Conservation (phyloP, 2,329 filamentous ascomycete genomes). For the Aspergillus ochraceus region DNA sequence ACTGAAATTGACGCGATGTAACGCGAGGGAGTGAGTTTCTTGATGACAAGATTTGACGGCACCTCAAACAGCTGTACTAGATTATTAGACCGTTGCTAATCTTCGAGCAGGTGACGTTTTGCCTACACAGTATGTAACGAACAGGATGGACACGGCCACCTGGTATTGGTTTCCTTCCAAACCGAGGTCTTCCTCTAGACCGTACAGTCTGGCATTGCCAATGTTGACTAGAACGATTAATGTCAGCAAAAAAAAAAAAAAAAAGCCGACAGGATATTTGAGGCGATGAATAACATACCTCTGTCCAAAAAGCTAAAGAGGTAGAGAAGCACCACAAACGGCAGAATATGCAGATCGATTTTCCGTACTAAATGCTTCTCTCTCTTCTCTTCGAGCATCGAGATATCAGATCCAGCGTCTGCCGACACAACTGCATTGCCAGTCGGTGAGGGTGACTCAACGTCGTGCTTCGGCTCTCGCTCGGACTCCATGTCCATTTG, state of each 20-base stretch:
- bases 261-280: too few relatives aligned
- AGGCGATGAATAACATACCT: slow-evolving; percentile 25
- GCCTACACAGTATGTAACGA: slow-evolving; percentile 61
- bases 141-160: slow-evolving; percentile 65
- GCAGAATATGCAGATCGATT: slow-evolving; percentile 43
- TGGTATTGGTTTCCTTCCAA: slow-evolving; percentile 69
- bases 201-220: slow-evolving; percentile 67
- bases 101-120: background rate
- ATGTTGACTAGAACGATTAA: slow-evolving; percentile 59
- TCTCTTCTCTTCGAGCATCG: slow-evolving; percentile 27
- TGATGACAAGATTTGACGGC: slow-evolving; percentile 65
- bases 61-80: slow-evolving; percentile 55
- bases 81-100: slow-evolving; percentile 7
- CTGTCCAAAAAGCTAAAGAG: slow-evolving; percentile 74
- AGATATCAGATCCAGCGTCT: slow-evolving; percentile 19
- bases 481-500: slow-evolving; percentile 3
- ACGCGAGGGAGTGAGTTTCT: slow-evolving; percentile 61
- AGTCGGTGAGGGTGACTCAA: background rate
- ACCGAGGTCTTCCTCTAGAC: slow-evolving; percentile 62
- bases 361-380: slow-evolving; percentile 37
- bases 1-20: slow-evolving; percentile 61
- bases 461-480: slow-evolving; percentile 2
- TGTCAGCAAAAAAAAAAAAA: background rate
- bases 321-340: slow-evolving; percentile 53
- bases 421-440: slow-evolving; percentile 7